These are phyloP conservation scores for Vaccinium myrtillus DNA, from an alignment of 148 eudicot species.

Conservation along the genomic window DNA sequence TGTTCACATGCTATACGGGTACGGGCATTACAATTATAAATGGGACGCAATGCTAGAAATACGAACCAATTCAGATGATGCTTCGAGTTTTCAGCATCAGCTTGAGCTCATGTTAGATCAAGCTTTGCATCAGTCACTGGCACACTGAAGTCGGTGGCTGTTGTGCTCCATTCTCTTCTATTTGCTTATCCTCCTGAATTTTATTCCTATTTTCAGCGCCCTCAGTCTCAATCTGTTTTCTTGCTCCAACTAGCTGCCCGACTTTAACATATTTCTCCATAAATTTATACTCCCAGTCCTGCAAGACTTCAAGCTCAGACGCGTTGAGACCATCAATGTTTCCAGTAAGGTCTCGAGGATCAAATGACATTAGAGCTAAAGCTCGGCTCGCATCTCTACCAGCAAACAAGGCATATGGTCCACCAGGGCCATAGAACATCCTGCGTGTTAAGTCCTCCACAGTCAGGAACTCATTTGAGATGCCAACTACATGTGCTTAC, in stretches of 20 bases:
- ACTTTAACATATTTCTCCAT: slow-evolving; percentile 89
- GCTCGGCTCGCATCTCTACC: slow-evolving; percentile 92
- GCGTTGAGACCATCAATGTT: slow-evolving; percentile 62
- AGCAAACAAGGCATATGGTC: slow-evolving; percentile 80
- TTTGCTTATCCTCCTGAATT: slow-evolving; percentile 7
- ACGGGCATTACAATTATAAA: neutral
- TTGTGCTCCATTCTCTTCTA: slow-evolving; percentile 5
- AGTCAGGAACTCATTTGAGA: neutral
- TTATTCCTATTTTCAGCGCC: slow-evolving; percentile 20
- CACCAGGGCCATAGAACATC: slow-evolving; percentile 94
- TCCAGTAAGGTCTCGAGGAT: slow-evolving; percentile 72
- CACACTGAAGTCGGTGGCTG: slow-evolving; percentile 14
- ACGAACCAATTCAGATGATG: neutral
- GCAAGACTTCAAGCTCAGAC: slow-evolving; percentile 73
- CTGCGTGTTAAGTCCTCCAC: slow-evolving; percentile 26
- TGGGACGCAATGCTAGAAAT: neutral
- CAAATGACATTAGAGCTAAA: slow-evolving; percentile 86
- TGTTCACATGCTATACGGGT: neutral
- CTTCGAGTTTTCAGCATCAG: neutral
- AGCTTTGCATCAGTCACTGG: neutral
- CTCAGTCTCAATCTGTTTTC: slow-evolving; percentile 6
- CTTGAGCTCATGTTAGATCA: slow-evolving; percentile 1
- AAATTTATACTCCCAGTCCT: slow-evolving; percentile 90
- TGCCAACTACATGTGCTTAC: neutral
- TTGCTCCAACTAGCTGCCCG: slow-evolving; percentile 48